Base-by-base conservation (phyloP, 2,329 filamentous ascomycete species). In the Claviceps paspali region DNA sequence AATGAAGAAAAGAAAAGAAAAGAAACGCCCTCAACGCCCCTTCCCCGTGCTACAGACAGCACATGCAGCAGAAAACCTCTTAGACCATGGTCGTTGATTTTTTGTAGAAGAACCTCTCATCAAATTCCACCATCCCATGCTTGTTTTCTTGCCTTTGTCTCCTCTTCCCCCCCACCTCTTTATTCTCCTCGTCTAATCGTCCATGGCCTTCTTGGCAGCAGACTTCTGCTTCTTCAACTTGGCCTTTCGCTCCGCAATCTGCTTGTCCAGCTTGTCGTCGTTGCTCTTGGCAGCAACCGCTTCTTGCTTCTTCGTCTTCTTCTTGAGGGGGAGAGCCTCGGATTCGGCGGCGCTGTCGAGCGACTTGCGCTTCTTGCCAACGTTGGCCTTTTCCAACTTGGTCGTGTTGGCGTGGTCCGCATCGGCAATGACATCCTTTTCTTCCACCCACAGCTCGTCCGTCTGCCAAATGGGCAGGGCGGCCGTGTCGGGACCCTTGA, bases 401-500 rank as follows among this genome's bases (percentile, higher is more conserved):
- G 63, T 52, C 47, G 67, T 67, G 40, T 66, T 31, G 27, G 27
- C 60, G 28, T 68, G 67, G 41, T 67, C 62, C 27, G 68, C 64
- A 45, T 68, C 63, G 26, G 91, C 64, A 6, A 94, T 75, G 52
- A 80, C 74, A 43, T 84, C 78, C 43, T 76, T 70, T 42, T 79
- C 73, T 46, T 91, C 82, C 12, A 79, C 60, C 86, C 91, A 98
- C 45, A 98, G 68, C 67, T 95, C 86, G 48, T 86, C 80, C 4
- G 88, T 82, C 53, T 94, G 64, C 83, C 86, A 98, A 54, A 98
- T 78, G n/a, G 91, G 91, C 52, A 98, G 68, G 7, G 88, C 82
- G 43, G 79, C 80, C 4, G 88, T 94, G 52, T 83, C 77, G 21
- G 84, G 80, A 3, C 85, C 84, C 70, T 96, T 98, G 66, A 98